phyloP scores from a whole-genome alignment of 2,329 filamentous ascomycete genomes.

The Diaporthe longicolla region DNA sequence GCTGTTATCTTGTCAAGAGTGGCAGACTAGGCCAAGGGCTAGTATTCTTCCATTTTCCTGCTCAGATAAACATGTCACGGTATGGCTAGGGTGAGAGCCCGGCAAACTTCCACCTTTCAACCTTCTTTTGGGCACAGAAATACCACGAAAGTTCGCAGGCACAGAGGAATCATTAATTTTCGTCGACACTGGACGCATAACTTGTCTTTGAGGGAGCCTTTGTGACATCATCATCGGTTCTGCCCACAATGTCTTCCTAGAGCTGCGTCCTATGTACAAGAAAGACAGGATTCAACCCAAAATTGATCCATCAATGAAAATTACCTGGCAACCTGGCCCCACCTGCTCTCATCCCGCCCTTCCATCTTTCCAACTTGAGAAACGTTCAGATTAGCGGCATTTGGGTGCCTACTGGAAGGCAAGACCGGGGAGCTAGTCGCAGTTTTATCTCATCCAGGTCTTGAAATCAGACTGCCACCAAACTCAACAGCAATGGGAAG shows the following conservation, averaged over 20 bases:
- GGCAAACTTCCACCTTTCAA: not conserved
- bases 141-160: not conserved
- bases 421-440: not conserved
- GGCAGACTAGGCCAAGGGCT: not conserved
- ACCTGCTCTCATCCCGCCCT: not conserved
- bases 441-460: not conserved
- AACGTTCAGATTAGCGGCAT: not conserved
- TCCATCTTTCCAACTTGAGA: not conserved
- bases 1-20: not conserved
- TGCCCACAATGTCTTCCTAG: accelerated
- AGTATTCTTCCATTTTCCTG: not conserved
- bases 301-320: not conserved
- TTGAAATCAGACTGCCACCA: not conserved
- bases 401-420: not conserved
- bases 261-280: not conserved
- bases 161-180: not conserved
- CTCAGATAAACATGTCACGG: not conserved
- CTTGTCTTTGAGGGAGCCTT: not conserved
- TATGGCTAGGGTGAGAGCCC: not conserved
- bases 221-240: not conserved
- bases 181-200: not conserved
- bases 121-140: not conserved
- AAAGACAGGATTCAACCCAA: not conserved
- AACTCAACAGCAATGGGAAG: not conserved
- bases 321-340: not conserved